These are phyloP conservation scores for Linanthus parryae DNA, from an alignment of 148 eudicot genomes.

Conservation along the genomic window DNA sequence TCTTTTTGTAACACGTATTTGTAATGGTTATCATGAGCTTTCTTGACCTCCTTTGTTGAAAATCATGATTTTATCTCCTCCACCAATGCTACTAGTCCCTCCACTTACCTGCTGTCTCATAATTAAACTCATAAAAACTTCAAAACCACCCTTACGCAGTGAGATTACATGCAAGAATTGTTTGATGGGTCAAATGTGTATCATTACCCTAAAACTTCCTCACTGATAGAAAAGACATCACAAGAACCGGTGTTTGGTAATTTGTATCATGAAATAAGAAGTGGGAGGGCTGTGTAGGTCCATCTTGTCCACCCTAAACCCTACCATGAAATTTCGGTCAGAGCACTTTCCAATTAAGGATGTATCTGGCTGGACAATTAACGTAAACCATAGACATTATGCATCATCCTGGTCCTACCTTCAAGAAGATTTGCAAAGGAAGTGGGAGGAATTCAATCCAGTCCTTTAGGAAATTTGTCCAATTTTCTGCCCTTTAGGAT, in stretches of 20 bases:
- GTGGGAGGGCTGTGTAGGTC: conserved; percentile 43
- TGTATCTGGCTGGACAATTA: not conserved
- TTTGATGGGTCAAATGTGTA: conserved; percentile 8
- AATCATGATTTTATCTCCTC: not conserved
- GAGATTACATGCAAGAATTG: conserved; percentile 11
- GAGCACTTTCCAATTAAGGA: not conserved
- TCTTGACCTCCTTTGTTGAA: conserved; percentile 7
- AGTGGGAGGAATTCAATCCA: too few species aligned
- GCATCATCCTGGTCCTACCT: conserved; percentile 2
- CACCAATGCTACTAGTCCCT: conserved; percentile 13
- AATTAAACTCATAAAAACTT: not conserved
- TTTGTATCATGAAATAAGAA: conserved; percentile 9
- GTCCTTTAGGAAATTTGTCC: too few species aligned
- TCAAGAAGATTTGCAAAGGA: too few species aligned
- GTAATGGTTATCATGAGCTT: too few species aligned
- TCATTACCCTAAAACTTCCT: conserved; percentile 8
- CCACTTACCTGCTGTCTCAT: conserved; percentile 13
- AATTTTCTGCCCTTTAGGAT: too few species aligned
- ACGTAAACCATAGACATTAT: not conserved
- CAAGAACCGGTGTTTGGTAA: conserved; percentile 17
- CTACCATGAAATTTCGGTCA: conserved; percentile 2
- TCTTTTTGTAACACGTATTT: too few species aligned
- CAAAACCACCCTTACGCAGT: conserved; percentile 9
- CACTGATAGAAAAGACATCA: conserved; percentile 27
- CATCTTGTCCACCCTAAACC: conserved; percentile 17